A percentile compares a stretch with the other conserved stretches of the same genome.
Evolutionary conservation across 1,139 yeast species (phyloP).

Genomic region (Zhuliangozyma parablackwelliae): DNA sequence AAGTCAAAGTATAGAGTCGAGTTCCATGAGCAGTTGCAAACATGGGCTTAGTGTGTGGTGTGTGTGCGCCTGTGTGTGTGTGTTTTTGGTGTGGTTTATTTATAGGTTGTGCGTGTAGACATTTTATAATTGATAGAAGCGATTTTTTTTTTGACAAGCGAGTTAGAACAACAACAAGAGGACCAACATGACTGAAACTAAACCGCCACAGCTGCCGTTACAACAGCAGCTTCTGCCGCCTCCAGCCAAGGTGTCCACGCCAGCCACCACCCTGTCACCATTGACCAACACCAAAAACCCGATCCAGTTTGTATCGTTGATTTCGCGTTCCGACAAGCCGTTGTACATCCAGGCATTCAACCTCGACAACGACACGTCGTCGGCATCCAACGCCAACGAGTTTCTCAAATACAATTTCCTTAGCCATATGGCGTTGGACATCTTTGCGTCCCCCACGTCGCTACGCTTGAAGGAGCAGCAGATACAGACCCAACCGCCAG

Average conservation of each 20-base stretch:
- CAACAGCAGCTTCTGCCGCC: not conserved
- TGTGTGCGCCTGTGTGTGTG: too few species aligned
- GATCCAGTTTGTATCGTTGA: slow-evolving; percentile 48
- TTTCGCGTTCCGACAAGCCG: slow-evolving; percentile 55
- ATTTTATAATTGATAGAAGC: too few species aligned
- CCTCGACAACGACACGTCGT: slow-evolving; percentile 11
- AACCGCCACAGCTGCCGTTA: not conserved
- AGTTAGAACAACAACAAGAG: not conserved
- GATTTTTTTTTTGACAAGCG: not conserved
- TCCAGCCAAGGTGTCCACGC: not conserved
- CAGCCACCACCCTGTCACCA: not conserved
- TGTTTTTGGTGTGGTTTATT: too few species aligned
- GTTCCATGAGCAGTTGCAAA: slow-evolving; percentile 41
- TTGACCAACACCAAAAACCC: slow-evolving; percentile 3
- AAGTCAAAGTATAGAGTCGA: slow-evolving; percentile 34
- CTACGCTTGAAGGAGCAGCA: slow-evolving; percentile 37
- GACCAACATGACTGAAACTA: not conserved
- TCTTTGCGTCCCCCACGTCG: slow-evolving; percentile 52
- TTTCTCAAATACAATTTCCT: slow-evolving; percentile 57
- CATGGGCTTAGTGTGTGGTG: slow-evolving; percentile 35
- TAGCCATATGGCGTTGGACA: slow-evolving; percentile 64
- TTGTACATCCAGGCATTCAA: slow-evolving; percentile 54
- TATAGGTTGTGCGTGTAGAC: too few species aligned
- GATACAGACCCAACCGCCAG: slow-evolving; percentile 17
- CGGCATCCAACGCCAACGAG: slow-evolving; percentile 29